phyloP scores from a whole-genome alignment of 2,329 filamentous ascomycete species.

The Alternaria conjuncta region DNA sequence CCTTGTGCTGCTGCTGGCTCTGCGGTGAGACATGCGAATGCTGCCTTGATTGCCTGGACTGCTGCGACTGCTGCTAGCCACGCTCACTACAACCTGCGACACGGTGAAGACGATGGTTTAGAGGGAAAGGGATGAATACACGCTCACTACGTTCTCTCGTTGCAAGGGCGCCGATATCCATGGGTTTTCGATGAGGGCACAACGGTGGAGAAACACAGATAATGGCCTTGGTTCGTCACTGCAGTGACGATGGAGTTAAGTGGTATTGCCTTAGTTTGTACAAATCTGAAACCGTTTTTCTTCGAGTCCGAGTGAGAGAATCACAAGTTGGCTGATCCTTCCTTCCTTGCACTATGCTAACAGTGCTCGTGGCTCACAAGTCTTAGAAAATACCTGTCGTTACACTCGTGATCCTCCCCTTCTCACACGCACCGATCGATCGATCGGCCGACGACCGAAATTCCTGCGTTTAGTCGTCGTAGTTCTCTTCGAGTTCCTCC shows the following conservation, averaged over 20 bases:
- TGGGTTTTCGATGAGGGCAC: neutral
- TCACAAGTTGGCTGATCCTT: constrained; percentile 9
- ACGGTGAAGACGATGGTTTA: neutral
- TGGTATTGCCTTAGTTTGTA: neutral
- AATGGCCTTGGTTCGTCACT: neutral
- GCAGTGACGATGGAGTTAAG: neutral
- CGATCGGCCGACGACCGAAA: neutral
- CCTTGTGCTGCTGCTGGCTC: constrained; percentile 47
- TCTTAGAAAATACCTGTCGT: constrained; percentile 1
- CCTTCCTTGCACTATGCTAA: constrained; percentile 17
- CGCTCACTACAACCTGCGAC: neutral
- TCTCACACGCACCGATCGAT: neutral
- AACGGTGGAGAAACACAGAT: too few species aligned
- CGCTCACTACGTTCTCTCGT: neutral
- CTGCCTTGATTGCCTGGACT: constrained; percentile 41
- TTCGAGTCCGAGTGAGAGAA: constrained; percentile 6
- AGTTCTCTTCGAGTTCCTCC: constrained; percentile 52
- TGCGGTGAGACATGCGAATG: constrained; percentile 47
- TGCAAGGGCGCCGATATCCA: neutral
- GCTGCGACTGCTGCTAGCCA: constrained; percentile 32
- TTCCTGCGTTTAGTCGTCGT: constrained; percentile 24
- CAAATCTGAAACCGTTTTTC: neutral
- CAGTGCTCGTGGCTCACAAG: neutral
- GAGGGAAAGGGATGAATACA: neutral
- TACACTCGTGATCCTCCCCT: neutral